Evolutionary conservation across 2,329 filamentous ascomycete genomes (phyloP), one percentile per base, ranked within the genome.

Genomic region (Botrytis porri): DNA sequence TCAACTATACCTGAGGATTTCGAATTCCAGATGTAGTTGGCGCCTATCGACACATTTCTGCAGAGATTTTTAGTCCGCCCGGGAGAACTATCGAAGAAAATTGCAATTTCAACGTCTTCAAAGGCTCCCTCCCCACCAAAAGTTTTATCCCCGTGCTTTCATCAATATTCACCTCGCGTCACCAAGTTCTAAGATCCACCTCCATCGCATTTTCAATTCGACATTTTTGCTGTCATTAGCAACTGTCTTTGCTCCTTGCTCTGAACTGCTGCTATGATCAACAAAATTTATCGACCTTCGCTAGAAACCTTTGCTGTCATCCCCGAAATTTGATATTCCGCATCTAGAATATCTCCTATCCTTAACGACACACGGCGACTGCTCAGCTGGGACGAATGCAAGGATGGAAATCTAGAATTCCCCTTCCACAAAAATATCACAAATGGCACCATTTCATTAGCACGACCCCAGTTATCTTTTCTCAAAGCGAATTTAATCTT

Each of bases 261-360:
- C 3, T 8, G 1, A 3, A 45, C 5, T 1, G 3, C 5, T 29
- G 20, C 3, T 35, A 29, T 25, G 1, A 7, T 45, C 9, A 20
- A 16, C n/a, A 20, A 35, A 3, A 43, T 29, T 16, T 12, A 8
- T 64, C 18, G 20, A 9, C 29, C 22, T 20, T 5, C 16, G 22
- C 14, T 22, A 20, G n/a, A 22, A 35, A 9, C 2, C 29, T 5
- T 35, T 9, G 6, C 18, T 43, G 39, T 32, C 41, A 48, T 14
- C 18, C 18, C 22, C 25, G 6, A 25, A 18, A 32, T 35, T 20
- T 8, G 9, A 29, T 45, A 6, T 64, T 45, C n/a, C 10, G 16
- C 9, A 25, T 2, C 41, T 14, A 29, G 29, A 45, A 29, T 32
- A 10, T 10, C 10, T 3, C 25, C 3, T 29, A 7, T 61, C 4